Conservation (phyloP, 1,139 yeast species). For the Nadsonia commutata region DNA sequence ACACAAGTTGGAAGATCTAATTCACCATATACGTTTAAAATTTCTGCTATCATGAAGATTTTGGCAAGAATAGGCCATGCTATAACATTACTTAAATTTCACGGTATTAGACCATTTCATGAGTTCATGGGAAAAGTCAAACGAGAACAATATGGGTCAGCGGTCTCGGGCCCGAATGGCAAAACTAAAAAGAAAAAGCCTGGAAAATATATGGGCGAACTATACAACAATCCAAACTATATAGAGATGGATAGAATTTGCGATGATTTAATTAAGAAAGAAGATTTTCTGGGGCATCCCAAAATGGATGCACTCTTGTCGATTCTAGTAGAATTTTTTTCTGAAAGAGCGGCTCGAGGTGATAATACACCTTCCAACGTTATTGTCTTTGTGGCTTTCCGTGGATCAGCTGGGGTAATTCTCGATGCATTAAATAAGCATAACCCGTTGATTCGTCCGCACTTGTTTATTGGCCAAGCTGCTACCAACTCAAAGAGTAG, state of each 20-base stretch:
- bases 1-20: constrained; percentile 14
- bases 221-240: constrained; percentile 40
- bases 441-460: constrained; percentile 42
- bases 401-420: constrained; percentile 84
- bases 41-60: constrained; percentile 28
- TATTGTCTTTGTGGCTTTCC: constrained; percentile 71
- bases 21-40: constrained; percentile 14
- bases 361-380: constrained; percentile 40
- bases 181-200: constrained; percentile 13
- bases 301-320: constrained; percentile 49
- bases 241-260: constrained; percentile 31
- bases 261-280: constrained; percentile 26
- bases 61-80: constrained; percentile 62
- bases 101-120: constrained; percentile 71
- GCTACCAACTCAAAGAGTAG: constrained; percentile 10
- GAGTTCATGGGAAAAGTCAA: constrained; percentile 23
- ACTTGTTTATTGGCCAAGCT: constrained; percentile 80
- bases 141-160: constrained; percentile 4
- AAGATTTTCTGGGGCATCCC: constrained; percentile 51
- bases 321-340: constrained; percentile 43
- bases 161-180: not conserved
- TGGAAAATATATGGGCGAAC: constrained; percentile 19
- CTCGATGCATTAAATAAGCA: constrained; percentile 47
- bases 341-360: constrained; percentile 12
- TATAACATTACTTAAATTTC: constrained; percentile 40